phyloP scores from a whole-genome alignment of 2,329 filamentous ascomycete species.

The Pseudocercospora cruenta region DNA sequence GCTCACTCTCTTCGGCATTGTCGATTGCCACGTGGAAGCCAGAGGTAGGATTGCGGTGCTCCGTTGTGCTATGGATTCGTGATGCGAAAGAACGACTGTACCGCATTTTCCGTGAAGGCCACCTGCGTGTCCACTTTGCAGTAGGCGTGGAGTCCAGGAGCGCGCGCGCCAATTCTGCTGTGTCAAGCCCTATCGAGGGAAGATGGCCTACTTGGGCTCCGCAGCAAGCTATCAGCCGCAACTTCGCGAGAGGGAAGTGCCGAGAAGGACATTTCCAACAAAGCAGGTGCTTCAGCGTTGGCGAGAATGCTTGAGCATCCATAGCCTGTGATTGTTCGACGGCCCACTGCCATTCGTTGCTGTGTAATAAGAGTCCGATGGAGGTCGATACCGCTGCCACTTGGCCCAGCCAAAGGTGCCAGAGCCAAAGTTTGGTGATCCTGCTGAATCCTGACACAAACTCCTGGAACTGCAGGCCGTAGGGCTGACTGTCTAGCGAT shows the following conservation, averaged over 20 bases:
- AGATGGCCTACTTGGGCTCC: not conserved
- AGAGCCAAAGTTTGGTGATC: not conserved
- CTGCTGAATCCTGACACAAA: constrained; percentile 7
- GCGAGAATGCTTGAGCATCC: constrained; percentile 3
- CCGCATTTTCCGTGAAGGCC: not conserved
- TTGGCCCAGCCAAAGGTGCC: not conserved
- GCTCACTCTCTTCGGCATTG: constrained; percentile 10
- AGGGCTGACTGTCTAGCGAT: not conserved
- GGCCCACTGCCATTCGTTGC: not conserved
- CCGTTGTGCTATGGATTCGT: not conserved
- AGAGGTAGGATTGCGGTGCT: not conserved
- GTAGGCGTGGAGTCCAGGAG: not conserved
- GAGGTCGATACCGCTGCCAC: not conserved
- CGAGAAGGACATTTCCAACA: not conserved
- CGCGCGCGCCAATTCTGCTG: not conserved
- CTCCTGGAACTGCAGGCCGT: not conserved
- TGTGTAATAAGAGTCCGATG: not conserved
- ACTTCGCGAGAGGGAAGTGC: not conserved
- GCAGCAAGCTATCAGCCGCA: not conserved
- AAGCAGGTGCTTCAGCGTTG: not conserved
- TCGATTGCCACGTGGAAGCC: constrained; percentile 7
- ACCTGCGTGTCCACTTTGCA: not conserved
- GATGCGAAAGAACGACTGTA: not conserved
- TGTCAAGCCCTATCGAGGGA: not conserved
- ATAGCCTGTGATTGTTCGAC: not conserved